Base-by-base conservation (phyloP, 208 protist genomes). In the Phytomonas serpens region DNA sequence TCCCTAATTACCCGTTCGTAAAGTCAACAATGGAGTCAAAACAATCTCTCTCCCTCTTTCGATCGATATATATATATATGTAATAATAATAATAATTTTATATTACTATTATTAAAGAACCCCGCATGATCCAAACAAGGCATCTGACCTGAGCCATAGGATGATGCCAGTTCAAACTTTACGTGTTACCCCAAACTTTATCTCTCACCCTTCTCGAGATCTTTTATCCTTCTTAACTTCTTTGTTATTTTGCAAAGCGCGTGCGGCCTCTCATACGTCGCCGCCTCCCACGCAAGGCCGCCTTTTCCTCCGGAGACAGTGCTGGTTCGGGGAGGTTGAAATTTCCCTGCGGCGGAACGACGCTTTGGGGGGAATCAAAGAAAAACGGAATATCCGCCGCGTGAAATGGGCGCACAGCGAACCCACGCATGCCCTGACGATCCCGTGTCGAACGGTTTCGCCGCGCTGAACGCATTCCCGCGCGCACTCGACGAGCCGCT, bases 371-470 rank as follows among this genome's bases (percentile, higher is more conserved):
- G 34, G 77, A 76, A 61, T 80, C 80, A 74, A 86, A 93, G 72
- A 93, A 95, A 76, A 80, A 93, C 19, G 90, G 90, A 32, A 92
- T 77, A 65, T 90, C 87, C 36, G 87, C 81, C 6, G 85, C 72
- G 32, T 84, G 80, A 63, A 80, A 77, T 3, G 78, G 67, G 47
- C 81, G 78, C 27, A 63, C 76, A 29, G 77, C 61, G 4, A 76
- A 68, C 16, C 72, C 78, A 73, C 77, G 73, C 16, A 74, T 36
- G 14, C 34, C 32, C 2, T 23, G 71, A 67, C 52, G 69, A 36
- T 75, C 76, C 16, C 68, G 71, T 67, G 73, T 80, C 33, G 72
- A 71, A 11, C 64, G n/a, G 3, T 34, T 23, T 16, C 66, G 70
- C 14, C 51, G 71, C 5, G 42, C 27, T 7, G 61, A 16, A 38